Evolutionary conservation across 2,329 filamentous ascomycete genomes (phyloP).

Genomic region (Aaosphaeria arxii): DNA sequence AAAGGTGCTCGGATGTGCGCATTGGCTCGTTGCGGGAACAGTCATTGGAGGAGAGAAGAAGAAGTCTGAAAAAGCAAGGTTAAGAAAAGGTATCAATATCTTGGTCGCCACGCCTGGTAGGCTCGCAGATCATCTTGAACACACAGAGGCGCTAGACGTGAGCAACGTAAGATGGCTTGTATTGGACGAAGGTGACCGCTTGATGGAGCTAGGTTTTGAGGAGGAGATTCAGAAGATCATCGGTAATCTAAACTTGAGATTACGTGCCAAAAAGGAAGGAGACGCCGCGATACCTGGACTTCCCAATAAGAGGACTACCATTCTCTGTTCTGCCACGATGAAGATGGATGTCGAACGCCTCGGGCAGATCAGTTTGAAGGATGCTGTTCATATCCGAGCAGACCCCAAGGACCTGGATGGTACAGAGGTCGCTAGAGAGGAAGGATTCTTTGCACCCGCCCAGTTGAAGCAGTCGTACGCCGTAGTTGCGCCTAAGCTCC

Average conservation of each 20-base stretch:
- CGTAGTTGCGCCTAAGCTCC: slow-evolving; percentile 82
- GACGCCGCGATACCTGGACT: slow-evolving; percentile 63
- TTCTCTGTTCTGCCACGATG: slow-evolving; percentile 95
- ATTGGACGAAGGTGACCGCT: slow-evolving; percentile 91
- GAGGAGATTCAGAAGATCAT: slow-evolving; percentile 89
- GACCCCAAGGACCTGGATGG: slow-evolving; percentile 48
- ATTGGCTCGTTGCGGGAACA: slow-evolving; percentile 90
- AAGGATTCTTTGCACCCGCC: slow-evolving; percentile 75
- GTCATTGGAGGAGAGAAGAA: slow-evolving; percentile 72
- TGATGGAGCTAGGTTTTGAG: slow-evolving; percentile 98
- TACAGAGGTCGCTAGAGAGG: slow-evolving; percentile 31
- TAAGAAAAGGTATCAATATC: slow-evolving; percentile 94
- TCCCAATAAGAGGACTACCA: slow-evolving; percentile 73
- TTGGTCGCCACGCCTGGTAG: slow-evolving; percentile 91
- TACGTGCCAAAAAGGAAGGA: slow-evolving; percentile 57
- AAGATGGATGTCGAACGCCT: slow-evolving; percentile 95
- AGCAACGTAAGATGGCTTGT: slow-evolving; percentile 91
- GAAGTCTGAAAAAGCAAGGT: slow-evolving; percentile 83
- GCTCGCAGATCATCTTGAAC: slow-evolving; percentile 85
- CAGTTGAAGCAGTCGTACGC: slow-evolving; percentile 92
- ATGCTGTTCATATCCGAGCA: slow-evolving; percentile 82
- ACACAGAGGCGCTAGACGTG: slow-evolving; percentile 85
- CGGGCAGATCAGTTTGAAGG: slow-evolving; percentile 91
- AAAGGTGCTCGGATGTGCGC: slow-evolving; percentile 79
- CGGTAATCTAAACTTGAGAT: slow-evolving; percentile 67